Base-by-base conservation (phyloP, 768 basidiomycete genomes). In the Suillus tomentosus region DNA sequence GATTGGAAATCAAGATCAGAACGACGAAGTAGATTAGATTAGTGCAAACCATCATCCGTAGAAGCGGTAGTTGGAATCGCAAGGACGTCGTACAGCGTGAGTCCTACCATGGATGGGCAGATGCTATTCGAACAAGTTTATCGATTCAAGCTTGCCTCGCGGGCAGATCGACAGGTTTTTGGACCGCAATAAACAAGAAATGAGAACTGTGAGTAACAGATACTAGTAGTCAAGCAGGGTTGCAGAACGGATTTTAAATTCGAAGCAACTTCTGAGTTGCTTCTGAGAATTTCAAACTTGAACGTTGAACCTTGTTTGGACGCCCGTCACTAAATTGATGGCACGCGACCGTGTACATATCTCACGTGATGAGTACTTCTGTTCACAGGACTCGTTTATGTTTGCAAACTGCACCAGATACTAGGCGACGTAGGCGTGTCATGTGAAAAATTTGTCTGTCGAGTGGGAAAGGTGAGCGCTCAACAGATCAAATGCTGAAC, bases 11-110 rank as follows among this genome's bases (percentile, higher is more conserved):
- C 14, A 54, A 45, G 19, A 51, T 34, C 5, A 68, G 64, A 53
- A 11, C 19, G 8, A 34, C 42, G 14, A 56, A 4, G 2, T 22
- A 54, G 64, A 43, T 15, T 34, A 59, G 47, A 51, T 13, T 24
- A 39, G 19, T 56, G 73, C 82, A 64, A 62, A 84, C 85, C 77
- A 64, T 87, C 84, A n/a, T 86, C 85, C 34, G 78, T 76, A 60
- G 81, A 77, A 62, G 84, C 84, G 56, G 77, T 74, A 31, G 68
- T 73, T 13, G 76, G 66, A 61, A 86, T 77, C 37, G 80, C 84
- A 66, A 87, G 80, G 61, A 82, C 75, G 60, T 83, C 72, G 48
- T 81, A 80, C 34, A 78, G 67, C 15, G 77, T 75, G 68, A 78
- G 39, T 63, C 73, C 77, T 51, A 78, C 56, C 47, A 67, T 64